Percentiles rank a stretch among this genome's conserved stretches.
Conservation (phyloP, 2,329 filamentous ascomycete genomes). For the Beauveria scarabaeidicola region DNA sequence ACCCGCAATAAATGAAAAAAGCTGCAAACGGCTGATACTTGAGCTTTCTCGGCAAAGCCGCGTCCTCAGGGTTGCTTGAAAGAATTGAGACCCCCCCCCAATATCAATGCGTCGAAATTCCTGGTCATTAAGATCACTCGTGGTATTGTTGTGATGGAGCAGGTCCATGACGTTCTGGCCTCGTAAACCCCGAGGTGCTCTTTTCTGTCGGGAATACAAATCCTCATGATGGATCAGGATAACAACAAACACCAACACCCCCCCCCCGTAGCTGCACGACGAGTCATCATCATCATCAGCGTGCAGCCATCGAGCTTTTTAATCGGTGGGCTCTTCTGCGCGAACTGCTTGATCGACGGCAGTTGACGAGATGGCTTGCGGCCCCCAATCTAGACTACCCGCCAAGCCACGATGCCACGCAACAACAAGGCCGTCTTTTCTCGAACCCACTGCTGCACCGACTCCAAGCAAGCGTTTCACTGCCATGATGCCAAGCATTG, state of each 20-base stretch:
- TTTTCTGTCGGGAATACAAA: too few relatives aligned
- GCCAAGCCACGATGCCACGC: neutral
- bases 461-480: neutral
- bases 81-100: neutral
- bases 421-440: neutral
- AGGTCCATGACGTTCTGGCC: neutral
- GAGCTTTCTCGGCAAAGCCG: neutral
- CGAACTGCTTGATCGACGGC: neutral
- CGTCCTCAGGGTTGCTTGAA: neutral
- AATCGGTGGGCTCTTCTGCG: neutral
- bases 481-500: neutral
- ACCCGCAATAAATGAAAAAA: too few relatives aligned
- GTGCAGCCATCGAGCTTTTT: neutral
- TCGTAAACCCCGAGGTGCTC: too few relatives aligned
- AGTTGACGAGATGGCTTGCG: neutral
- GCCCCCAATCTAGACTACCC: neutral
- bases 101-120: neutral
- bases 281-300: neutral
- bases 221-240: too few relatives aligned
- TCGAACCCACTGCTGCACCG: neutral
- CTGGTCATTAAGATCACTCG: neutral
- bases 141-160: neutral
- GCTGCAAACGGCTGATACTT: neutral
- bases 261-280: too few relatives aligned
- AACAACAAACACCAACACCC: too few relatives aligned